Conservation (phyloP, 1,284 basidiomycete species). For the Coriolopsis trogii region DNA sequence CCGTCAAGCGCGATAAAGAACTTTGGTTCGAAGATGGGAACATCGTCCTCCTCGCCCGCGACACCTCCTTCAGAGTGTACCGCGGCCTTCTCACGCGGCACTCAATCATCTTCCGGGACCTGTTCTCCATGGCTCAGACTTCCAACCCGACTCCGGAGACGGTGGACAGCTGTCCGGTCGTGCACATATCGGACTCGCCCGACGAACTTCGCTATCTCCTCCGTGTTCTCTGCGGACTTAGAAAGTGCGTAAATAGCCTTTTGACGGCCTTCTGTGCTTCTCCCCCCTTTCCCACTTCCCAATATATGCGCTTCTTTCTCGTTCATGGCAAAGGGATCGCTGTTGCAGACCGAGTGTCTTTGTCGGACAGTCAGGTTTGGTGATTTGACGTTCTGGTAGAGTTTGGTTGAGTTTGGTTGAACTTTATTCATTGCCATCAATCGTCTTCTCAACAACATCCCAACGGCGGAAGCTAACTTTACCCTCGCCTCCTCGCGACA, state of each 20-base stretch:
- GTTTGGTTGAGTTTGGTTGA: no score
- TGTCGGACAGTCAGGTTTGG: no score
- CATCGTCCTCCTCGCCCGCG: slow-evolving; percentile 28
- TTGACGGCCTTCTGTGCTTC: background rate
- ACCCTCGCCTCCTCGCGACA: no score
- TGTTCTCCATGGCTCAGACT: slow-evolving; percentile 28
- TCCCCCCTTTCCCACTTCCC: background rate
- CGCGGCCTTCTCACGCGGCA: slow-evolving; percentile 26
- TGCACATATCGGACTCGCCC: slow-evolving; percentile 24
- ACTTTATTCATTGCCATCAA: background rate
- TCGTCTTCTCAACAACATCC: background rate
- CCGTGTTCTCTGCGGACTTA: slow-evolving; percentile 21
- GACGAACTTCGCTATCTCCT: slow-evolving; percentile 25
- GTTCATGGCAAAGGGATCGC: no score
- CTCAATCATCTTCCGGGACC: slow-evolving; percentile 31
- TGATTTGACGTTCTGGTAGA: no score
- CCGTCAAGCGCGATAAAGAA: slow-evolving; percentile 25
- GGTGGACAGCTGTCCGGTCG: slow-evolving; percentile 27
- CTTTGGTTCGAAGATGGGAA: slow-evolving; percentile 35
- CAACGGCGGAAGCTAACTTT: background rate
- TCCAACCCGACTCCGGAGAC: slow-evolving; percentile 19
- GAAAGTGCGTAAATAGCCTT: slow-evolving; percentile 12
- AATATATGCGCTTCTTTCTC: no score
- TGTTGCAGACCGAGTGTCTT: no score
- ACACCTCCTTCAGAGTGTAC: slow-evolving; percentile 28